Evolutionary conservation across 2,329 filamentous ascomycete species (phyloP), one percentile per base, ranked within the genome.

Genomic region (Penicillium nordicum): DNA sequence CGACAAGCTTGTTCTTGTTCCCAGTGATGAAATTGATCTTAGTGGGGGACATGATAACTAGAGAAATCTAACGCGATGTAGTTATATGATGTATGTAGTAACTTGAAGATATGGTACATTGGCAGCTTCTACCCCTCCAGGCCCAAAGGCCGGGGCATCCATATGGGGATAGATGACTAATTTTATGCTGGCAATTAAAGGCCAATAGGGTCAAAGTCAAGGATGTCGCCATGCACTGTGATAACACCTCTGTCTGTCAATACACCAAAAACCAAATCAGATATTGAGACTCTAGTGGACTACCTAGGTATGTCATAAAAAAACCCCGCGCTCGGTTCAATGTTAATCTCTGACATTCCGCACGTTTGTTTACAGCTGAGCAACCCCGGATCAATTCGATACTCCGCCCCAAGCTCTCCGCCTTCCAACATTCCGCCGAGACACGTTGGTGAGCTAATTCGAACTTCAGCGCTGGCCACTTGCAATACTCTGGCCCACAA

Each of bases 361-460:
- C 44, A 8, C 44, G 5, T 14, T 43, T 27, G 30, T 23, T 36
- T 27, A 43, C 49, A 34, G 40, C 27, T 43, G n/a, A 18, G 18
- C 16, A 45, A 41, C 56, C 43, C 55, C 56, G 60, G 55, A 60
- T 57, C 58, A 64, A 57, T 54, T 61, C 53, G 37, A 63, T 66
- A 53, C 61, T 59, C 62, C 58, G 62, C 60, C 57, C 53, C 60
- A 59, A 68, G 58, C 64, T 68, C 67, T 65, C 66, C 66, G 67
- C 69, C 65, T 58, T 63, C 65, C 58, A 62, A 18, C 25, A 9
- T n/a, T 43, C 63, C 61, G 25, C 34, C 66, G 65, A 63, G 29
- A 60, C 57, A 67, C 58, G 12, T 51, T 34, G 49, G 45, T 44
- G 38, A 51, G 49, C 49, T 51, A 45, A 45, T 44, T 51, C 30